Conservation (phyloP, 1,284 basidiomycete species). For the Wolfiporia cocos region DNA sequence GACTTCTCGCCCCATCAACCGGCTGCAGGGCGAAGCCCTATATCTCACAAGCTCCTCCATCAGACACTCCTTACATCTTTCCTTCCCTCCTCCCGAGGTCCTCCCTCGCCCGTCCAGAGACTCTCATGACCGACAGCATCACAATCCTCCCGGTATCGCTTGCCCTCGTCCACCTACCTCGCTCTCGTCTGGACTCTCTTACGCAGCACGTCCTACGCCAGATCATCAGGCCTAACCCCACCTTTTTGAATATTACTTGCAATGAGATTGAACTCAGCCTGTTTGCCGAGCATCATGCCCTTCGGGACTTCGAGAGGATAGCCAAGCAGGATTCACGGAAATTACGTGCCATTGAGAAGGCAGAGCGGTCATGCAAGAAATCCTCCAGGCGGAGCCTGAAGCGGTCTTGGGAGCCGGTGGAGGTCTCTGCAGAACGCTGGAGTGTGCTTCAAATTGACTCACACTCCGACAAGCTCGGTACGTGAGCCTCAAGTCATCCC, state of each 20-base stretch:
- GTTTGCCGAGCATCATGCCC: constrained; percentile 55
- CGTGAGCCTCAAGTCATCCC: constrained; percentile 17
- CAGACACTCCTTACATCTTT: not conserved
- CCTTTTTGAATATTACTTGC: constrained; percentile 69
- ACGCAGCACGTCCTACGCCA: constrained; percentile 60
- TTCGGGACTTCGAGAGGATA: constrained; percentile 56
- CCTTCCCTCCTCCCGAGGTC: constrained; percentile 3
- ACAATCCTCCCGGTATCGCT: constrained; percentile 64
- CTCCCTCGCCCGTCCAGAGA: not conserved
- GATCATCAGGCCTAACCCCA: constrained; percentile 57
- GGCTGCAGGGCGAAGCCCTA: not conserved
- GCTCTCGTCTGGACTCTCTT: constrained; percentile 51
- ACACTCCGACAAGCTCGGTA: constrained; percentile 60
- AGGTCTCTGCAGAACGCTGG: constrained; percentile 67
- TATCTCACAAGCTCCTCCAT: not conserved
- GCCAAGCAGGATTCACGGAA: constrained; percentile 51
- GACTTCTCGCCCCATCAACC: constrained; percentile 2
- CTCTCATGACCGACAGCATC: constrained; percentile 39
- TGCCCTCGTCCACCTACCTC: constrained; percentile 63
- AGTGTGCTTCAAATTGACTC: constrained; percentile 74
- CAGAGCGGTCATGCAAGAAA: constrained; percentile 10
- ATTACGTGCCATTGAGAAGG: constrained; percentile 34
- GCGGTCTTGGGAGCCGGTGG: constrained; percentile 45
- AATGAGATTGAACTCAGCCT: constrained; percentile 72
- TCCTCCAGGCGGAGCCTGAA: constrained; percentile 8